Base-by-base conservation (phyloP, 176 grass and related monocot genomes). In the Avena insularis region DNA sequence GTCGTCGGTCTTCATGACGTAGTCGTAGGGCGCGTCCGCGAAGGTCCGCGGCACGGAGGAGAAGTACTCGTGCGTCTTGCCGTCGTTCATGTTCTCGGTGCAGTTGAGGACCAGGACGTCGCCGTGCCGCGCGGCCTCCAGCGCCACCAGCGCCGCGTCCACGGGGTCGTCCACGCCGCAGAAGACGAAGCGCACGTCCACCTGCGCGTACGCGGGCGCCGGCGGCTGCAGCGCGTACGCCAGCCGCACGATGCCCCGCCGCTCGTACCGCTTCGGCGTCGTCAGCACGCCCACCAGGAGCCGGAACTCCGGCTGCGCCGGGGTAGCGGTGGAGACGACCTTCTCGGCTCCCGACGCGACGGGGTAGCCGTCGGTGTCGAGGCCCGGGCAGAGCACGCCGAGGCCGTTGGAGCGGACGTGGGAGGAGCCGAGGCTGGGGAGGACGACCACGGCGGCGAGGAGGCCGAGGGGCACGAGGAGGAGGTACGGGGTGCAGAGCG, bases 61-160 rank as follows among this genome's bases (percentile, higher is more conserved):
- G 54, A 93, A 86, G 89, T 92, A 96, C 65, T 45, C 65, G 87
- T 93, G 86, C 35, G 94, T 96, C 91, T 96, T 96, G 53, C 94
- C 94, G 69, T 83, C 78, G 89, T 96, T 93, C 84, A 96, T 88
- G 89, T 96, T 96, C 92, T 96, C 94, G 17, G 84, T 50, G 91
- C 93, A 95, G 91, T 95, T 57, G 72, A 95, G 86, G 17, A 95
- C 62, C 12, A 95, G 12, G 9, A 94, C 33, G 85, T 96, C 94
- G 83, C 83, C 87, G 88, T 92, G 83, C 0, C 27, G 87, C 69
- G 12, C 11, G 45, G 68, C 40, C 89, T 96, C 94, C 17, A 93
- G 55, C 10, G 83, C 36, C 35, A 96, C 79, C 13, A 96, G 87
- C 35, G 75, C 64, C 2, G 61, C 51, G 54, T 96, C 90, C 25